These are phyloP conservation scores for Rhizoclosmatium sp. DNA, from an alignment of 192 early-diverging fungal species.

Conservation along the genomic window DNA sequence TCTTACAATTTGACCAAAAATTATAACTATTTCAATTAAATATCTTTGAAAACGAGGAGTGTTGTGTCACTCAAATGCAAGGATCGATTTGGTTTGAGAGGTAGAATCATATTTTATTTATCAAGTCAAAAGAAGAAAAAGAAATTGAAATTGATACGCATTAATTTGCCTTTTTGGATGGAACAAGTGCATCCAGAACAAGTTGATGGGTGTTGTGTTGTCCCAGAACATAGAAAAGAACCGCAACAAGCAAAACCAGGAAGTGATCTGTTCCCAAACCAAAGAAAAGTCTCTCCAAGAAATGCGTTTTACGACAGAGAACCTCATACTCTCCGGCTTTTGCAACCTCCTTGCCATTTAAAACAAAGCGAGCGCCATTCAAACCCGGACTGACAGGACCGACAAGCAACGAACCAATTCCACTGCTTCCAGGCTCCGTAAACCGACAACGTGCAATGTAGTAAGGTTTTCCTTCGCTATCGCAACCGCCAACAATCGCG, in stretches of 20 bases:
- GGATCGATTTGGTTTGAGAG: too few relatives aligned
- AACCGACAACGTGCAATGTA: constrained; percentile 29
- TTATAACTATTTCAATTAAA: too few relatives aligned
- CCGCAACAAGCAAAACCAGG: constrained; percentile 1
- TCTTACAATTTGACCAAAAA: too few relatives aligned
- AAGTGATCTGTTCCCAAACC: constrained; percentile 23
- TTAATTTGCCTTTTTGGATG: too few relatives aligned
- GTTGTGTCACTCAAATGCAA: too few relatives aligned
- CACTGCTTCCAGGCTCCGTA: constrained; percentile 2
- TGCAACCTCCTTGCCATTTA: constrained; percentile 19
- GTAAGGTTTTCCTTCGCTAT: background rate
- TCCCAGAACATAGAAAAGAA: constrained; percentile 11
- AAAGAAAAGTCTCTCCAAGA: constrained; percentile 21
- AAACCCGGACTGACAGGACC: constrained; percentile 11
- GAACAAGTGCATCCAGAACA: background rate
- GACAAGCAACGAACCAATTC: constrained; percentile 5
- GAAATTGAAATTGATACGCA: too few relatives aligned
- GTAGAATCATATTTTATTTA: too few relatives aligned
- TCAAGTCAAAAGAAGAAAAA: too few relatives aligned
- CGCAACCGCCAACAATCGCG: constrained; percentile 24
- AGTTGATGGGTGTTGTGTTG: background rate
- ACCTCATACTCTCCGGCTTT: constrained; percentile 26
- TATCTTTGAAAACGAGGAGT: too few relatives aligned
- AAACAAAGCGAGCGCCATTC: constrained; percentile 14
- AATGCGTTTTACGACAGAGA: constrained; percentile 13